Percentiles rank a stretch among this genome's conserved stretches.
Conservation (phyloP, 257 asterid species). For the Catharanthus roseus region DNA sequence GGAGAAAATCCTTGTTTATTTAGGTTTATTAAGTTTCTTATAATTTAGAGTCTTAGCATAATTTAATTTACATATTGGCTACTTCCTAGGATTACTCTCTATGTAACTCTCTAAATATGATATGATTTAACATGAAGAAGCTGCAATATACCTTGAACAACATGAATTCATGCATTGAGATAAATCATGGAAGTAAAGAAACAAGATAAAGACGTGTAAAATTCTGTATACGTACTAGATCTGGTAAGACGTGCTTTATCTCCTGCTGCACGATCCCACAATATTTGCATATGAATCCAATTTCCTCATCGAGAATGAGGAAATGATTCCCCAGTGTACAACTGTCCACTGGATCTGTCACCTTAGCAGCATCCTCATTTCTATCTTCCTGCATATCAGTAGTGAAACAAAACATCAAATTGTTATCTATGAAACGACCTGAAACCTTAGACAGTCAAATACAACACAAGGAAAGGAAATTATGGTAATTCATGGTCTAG, state of each 20-base stretch:
- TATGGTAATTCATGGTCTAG: too few relatives aligned
- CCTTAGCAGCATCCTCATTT: conserved; percentile 10
- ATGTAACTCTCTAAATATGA: too few relatives aligned
- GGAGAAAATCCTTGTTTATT: too few relatives aligned
- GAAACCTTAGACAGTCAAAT: neutral
- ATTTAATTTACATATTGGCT: too few relatives aligned
- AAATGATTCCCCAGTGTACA: conserved; percentile 47
- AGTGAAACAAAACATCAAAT: neutral
- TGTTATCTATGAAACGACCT: neutral
- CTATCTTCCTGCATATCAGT: conserved; percentile 28
- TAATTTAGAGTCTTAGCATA: too few relatives aligned
- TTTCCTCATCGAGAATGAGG: conserved; percentile 47
- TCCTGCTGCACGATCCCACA: conserved; percentile 43
- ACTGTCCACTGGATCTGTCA: conserved; percentile 17
- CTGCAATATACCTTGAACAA: too few relatives aligned
- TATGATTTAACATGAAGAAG: too few relatives aligned
- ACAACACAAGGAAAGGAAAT: neutral
- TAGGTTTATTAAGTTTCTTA: too few relatives aligned
- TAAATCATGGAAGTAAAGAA: too few relatives aligned
- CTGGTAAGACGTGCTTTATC: conserved; percentile 52
- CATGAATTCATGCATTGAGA: too few relatives aligned
- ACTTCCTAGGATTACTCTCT: too few relatives aligned
- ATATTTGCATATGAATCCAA: conserved; percentile 46
- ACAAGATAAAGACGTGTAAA: too few relatives aligned
- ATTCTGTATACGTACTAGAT: conserved; percentile 38